These are phyloP conservation scores for Scheffersomyces stipitis DNA, from an alignment of 805 yeast species.

Conservation along the genomic window DNA sequence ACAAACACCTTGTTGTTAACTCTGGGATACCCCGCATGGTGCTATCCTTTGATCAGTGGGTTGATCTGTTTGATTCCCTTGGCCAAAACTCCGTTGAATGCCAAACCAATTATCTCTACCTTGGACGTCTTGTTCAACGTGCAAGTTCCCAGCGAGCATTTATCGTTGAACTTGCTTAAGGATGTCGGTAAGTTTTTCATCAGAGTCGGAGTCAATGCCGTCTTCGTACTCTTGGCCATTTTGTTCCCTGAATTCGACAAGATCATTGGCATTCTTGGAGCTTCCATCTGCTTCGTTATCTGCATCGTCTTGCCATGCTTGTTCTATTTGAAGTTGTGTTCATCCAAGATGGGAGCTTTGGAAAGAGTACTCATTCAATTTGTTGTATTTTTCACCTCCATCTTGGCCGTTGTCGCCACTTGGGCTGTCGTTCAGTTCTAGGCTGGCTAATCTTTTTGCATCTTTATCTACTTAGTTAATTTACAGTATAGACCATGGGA, in stretches of 20 bases:
- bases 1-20: slow-evolving; percentile 72
- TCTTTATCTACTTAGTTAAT: no score
- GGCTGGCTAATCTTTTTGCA: no score
- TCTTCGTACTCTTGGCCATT: slow-evolving; percentile 24
- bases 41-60: slow-evolving; percentile 32
- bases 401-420: slow-evolving; percentile 21
- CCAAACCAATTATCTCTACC: slow-evolving; percentile 39
- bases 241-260: slow-evolving; percentile 39
- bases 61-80: slow-evolving; percentile 41
- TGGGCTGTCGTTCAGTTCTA: slow-evolving; percentile 12
- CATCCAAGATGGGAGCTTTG: slow-evolving; percentile 8
- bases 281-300: slow-evolving; percentile 41
- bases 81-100: slow-evolving; percentile 41
- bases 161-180: slow-evolving; percentile 1
- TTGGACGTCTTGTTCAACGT: slow-evolving; percentile 29
- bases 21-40: slow-evolving; percentile 63
- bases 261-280: slow-evolving; percentile 41
- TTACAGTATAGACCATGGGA: no score
- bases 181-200: slow-evolving; percentile 6
- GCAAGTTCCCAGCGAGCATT: slow-evolving; percentile 1
- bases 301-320: slow-evolving; percentile 41
- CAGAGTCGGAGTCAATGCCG: slow-evolving; percentile 23
- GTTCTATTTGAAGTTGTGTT: slow-evolving; percentile 31
- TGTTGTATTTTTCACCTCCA: slow-evolving; percentile 8
- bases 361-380: slow-evolving; percentile 12